Conservation (phyloP, 257 asterid species). For the Lycium ferocissimum region DNA sequence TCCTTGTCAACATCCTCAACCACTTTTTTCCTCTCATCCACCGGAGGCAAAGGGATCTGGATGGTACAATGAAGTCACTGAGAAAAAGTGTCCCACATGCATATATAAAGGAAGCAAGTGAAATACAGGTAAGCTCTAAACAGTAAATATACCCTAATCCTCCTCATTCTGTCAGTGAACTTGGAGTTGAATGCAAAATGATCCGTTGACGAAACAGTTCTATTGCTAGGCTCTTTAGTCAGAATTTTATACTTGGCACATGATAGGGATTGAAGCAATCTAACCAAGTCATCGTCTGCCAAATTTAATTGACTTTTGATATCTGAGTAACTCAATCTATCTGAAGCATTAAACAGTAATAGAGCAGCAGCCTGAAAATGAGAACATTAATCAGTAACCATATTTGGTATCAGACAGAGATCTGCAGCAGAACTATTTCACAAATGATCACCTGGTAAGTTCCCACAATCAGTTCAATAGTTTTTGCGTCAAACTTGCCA, state of each 20-base stretch:
- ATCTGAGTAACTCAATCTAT: slow-evolving; percentile 58
- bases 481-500: slow-evolving; percentile 54
- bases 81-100: neutral
- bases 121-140: slow-evolving; percentile 4
- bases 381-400: neutral
- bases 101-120: neutral
- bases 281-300: slow-evolving; percentile 59
- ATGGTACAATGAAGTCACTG: slow-evolving; percentile 22
- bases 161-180: slow-evolving; percentile 62
- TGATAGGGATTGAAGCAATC: slow-evolving; percentile 63
- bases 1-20: slow-evolving; percentile 62
- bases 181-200: slow-evolving; percentile 56
- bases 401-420: neutral
- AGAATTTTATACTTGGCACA: slow-evolving; percentile 68
- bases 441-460: slow-evolving; percentile 53
- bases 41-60: slow-evolving; percentile 62
- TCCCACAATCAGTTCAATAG: slow-evolving; percentile 56
- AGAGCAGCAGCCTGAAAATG: slow-evolving; percentile 58
- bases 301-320: slow-evolving; percentile 56
- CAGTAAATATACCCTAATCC: slow-evolving; percentile 51
- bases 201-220: slow-evolving; percentile 49
- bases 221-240: slow-evolving; percentile 49
- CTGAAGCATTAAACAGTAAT: slow-evolving; percentile 55
- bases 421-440: neutral
- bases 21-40: slow-evolving; percentile 62